These are phyloP conservation scores for Cladosporium sp. DNA, from an alignment of 2,329 filamentous ascomycete species.

Conservation along the genomic window DNA sequence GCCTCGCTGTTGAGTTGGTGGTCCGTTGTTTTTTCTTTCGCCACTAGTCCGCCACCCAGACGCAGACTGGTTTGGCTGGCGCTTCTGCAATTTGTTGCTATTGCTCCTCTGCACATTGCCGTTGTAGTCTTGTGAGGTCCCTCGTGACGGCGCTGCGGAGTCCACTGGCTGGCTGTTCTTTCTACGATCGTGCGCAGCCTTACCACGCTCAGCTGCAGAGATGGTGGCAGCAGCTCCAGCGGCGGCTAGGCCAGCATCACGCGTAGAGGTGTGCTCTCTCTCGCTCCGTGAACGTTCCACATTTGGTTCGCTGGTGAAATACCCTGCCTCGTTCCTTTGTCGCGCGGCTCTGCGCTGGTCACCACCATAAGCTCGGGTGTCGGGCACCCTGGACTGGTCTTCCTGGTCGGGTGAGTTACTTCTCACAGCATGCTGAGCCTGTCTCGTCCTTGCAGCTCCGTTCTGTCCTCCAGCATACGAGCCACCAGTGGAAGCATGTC, in stretches of 20 bases:
- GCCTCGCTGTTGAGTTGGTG: slow-evolving; percentile 7
- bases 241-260: slow-evolving; percentile 31
- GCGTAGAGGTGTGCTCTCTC: slow-evolving; percentile 25
- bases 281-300: slow-evolving; percentile 15
- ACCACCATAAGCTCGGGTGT: slow-evolving; percentile 7
- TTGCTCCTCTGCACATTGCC: slow-evolving; percentile 30
- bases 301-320: not conserved
- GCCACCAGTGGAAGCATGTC: slow-evolving; percentile 11
- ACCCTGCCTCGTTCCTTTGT: not conserved
- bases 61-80: not conserved
- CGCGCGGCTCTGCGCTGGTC: slow-evolving; percentile 8
- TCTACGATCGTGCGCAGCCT: slow-evolving; percentile 28
- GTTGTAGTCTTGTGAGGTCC: slow-evolving; percentile 19
- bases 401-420: slow-evolving; percentile 3
- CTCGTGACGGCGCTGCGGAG: slow-evolving; percentile 17
- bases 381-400: not conserved
- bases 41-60: slow-evolving; percentile 3
- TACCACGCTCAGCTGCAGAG: slow-evolving; percentile 27
- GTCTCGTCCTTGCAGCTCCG: not conserved
- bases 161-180: slow-evolving; percentile 18
- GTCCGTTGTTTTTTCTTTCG: slow-evolving; percentile 5
- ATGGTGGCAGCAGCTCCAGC: slow-evolving; percentile 25
- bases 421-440: slow-evolving; percentile 20
- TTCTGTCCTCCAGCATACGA: not conserved
- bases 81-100: slow-evolving; percentile 31